Evolutionary conservation across 495 filamentous ascomycete species (phyloP), one percentile per base, ranked within the genome.

Genomic region (Tuber aestivum): DNA sequence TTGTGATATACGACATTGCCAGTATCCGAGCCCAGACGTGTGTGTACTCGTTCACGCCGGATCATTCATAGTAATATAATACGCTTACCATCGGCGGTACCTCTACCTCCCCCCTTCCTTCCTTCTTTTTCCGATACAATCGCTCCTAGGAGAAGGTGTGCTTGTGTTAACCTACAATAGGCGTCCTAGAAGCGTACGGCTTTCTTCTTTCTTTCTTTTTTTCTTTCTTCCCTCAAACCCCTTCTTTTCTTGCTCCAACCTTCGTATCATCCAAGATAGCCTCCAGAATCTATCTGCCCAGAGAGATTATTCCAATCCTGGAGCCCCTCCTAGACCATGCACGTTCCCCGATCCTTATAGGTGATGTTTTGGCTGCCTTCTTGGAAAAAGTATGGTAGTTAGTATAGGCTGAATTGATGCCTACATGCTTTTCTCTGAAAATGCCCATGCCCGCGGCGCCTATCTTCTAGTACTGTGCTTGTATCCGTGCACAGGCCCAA

Each of bases 331-430:
- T 12, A 35, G 27, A 65, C 56, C 56, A 65, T 35, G 56, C 56
- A 35, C 16, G 56, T 35, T 18, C 3, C 2, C 18, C 27, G 14
- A 65, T 27, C 56, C 27, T 4, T 35, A 65, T 65, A 65, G 56
- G 56, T 18, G 56, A 65, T 65, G 56, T 65, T 65, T 65, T 65
- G 56, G 56, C 27, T 10, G 56, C 56, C 56, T 65, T 65, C 56
- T 65, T 65, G 14, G 56, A 65, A 65, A 65, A 65, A 65, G 27
- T 65, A 65, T 16, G 56, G 56, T 32, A 2, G 56, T 35, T 27
- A 20, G 16, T 65, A 65, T 35, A 65, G 56, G 56, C 56, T 65
- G 56, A 65, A 65, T 35, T 65, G 27, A 35, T 2, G 56, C 56
- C 10, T 20, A 18, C 56, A 65, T 65, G 56, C 56, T 65, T 65